Percentiles rank a stretch among this genome's conserved stretches.
Evolutionary conservation across 805 yeast genomes (phyloP).

Genomic region (Kazachstania martiniae): DNA sequence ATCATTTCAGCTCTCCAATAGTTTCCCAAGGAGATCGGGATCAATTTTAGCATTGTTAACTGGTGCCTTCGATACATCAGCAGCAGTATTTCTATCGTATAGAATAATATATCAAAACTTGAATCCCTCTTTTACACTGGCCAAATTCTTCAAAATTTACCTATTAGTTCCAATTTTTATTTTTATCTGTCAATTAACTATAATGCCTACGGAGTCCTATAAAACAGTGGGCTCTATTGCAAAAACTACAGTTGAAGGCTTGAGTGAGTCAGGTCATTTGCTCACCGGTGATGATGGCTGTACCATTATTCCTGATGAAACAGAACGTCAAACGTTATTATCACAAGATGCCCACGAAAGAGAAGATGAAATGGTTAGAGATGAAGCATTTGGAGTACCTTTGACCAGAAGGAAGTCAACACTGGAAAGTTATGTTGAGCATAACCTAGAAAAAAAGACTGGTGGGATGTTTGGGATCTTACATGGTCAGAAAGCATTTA

Average conservation of each 20-base stretch:
- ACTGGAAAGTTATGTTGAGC: conserved; percentile 56
- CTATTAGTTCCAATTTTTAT: conserved; percentile 72
- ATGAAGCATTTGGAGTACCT: not conserved
- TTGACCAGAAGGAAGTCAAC: conserved; percentile 37
- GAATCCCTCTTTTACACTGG: conserved; percentile 27
- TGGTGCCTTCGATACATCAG: conserved; percentile 89
- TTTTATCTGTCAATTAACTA: conserved; percentile 53
- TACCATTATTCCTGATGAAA: conserved; percentile 37
- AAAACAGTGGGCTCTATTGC: conserved; percentile 60
- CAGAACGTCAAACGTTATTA: conserved; percentile 27
- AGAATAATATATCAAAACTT: conserved; percentile 47
- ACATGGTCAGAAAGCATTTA: conserved; percentile 46
- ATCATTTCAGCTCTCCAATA: conserved; percentile 79
- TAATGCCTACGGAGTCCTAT: conserved; percentile 76
- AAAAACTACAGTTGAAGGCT: conserved; percentile 59
- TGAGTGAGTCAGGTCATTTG: conserved; percentile 57
- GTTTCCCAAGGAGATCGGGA: conserved; percentile 77
- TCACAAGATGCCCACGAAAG: conserved; percentile 6
- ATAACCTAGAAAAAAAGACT: conserved; percentile 37
- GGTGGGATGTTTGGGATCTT: conserved; percentile 69
- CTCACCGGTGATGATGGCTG: conserved; percentile 29
- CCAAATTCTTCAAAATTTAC: conserved; percentile 55
- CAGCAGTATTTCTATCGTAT: conserved; percentile 76
- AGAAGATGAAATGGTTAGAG: not conserved
- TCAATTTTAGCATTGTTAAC: conserved; percentile 70